Base-by-base conservation (phyloP, 1,284 basidiomycete species). In the Psilocybe mexicana region DNA sequence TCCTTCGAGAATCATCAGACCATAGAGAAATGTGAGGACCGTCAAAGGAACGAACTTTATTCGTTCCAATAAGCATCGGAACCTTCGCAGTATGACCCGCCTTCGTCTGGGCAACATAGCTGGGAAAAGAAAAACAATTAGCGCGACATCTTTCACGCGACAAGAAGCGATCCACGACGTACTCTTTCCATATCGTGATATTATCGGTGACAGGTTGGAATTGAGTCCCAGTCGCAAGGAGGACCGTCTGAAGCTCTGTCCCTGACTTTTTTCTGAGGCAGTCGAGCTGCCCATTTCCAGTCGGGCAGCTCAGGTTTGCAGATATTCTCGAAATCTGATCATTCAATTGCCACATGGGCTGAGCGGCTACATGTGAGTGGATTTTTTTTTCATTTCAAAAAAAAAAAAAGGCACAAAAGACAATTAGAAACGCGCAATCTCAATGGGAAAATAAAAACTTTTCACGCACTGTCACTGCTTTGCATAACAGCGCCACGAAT, bases 141-240 rank as follows among this genome's bases (percentile, higher is more conserved):
- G 26, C 12, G 4, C 4, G 30, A 8, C 4, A 33, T 33, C 30
- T 33, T 33, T 33, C 8, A 6, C n/a, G 6, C 18, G 30, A 55
- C 43, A 25, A 25, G 6, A 28, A 23, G 25, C 24, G 11, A 43
- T 44, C 11, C 33, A 24, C 55, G 28, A 45, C 68, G 18, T 45
- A 72, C 71, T 77, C 75, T 65, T 75, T 75, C 66, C 72, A 77
- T 43, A 79, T 65, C 0, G 76, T 77, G 43, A 78, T 66, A 59
- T 77, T 77, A 57, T 79, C 77, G 4, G 74, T 76, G 1, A 78
- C 75, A 26, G 77, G 76, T 59, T 78, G 77, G 61, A 77, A 77
- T 62, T 78, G 76, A 11, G 72, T 68, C 14, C 72, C 73, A 24
- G 73, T 74, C 6, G 67, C 68, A 6, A 78, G 55, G 12, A 76